Evolutionary conservation across 2,329 filamentous ascomycete species (phyloP).

Genomic region (Talaromyces sp.): DNA sequence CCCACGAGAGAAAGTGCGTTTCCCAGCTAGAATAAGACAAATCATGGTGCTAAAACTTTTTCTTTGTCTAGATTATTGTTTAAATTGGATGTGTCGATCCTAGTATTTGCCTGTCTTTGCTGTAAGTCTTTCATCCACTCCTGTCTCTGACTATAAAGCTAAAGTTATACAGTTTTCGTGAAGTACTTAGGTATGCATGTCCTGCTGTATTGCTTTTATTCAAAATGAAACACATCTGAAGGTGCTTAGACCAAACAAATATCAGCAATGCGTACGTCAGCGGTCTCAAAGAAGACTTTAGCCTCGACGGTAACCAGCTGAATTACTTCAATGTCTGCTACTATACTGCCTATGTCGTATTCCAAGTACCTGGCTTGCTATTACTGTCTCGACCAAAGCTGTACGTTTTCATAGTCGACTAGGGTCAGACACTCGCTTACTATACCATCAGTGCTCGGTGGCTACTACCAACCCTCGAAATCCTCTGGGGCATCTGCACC

Average conservation of each 20-base stretch:
- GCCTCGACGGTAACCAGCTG: constrained; percentile 30
- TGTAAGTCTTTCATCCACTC: constrained; percentile 25
- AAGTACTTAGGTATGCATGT: constrained; percentile 10
- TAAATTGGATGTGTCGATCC: constrained; percentile 32
- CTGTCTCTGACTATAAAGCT: constrained; percentile 21
- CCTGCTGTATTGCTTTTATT: not conserved
- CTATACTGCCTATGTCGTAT: constrained; percentile 29
- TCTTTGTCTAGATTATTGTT: constrained; percentile 26
- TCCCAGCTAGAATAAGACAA: not conserved
- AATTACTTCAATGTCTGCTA: constrained; percentile 32
- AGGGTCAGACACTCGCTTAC: not conserved
- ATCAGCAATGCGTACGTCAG: constrained; percentile 35
- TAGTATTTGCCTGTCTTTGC: constrained; percentile 32
- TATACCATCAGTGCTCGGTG: not conserved
- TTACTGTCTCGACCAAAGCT: constrained; percentile 30
- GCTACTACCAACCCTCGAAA: constrained; percentile 20
- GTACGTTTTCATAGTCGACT: constrained; percentile 19
- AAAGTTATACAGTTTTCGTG: constrained; percentile 4
- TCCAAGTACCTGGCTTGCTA: constrained; percentile 30
- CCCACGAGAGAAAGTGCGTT: constrained; percentile 29
- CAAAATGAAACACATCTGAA: not conserved
- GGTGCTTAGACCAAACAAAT: constrained; percentile 29
- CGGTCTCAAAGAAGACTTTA: constrained; percentile 32
- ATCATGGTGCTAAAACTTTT: not conserved
- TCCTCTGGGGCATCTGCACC: constrained; percentile 35